Percentiles rank a stretch among this genome's conserved stretches.
These are phyloP conservation scores for Lyophyllum decastes DNA, from an alignment of 768 basidiomycete species.

Conservation along the genomic window DNA sequence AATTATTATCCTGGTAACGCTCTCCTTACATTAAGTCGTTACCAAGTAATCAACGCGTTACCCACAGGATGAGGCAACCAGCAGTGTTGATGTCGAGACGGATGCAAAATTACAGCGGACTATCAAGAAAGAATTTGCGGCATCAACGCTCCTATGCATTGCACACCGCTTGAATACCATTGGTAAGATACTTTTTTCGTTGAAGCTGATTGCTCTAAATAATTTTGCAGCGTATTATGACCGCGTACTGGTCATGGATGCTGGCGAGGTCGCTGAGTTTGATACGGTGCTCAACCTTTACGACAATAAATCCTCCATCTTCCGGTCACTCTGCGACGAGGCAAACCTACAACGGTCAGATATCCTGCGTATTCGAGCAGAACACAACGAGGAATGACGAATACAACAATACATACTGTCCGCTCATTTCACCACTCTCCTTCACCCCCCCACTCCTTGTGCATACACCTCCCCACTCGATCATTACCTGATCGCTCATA, in stretches of 20 bases:
- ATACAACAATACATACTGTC: neutral
- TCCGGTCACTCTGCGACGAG: constrained; percentile 70
- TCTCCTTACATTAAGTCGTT: neutral
- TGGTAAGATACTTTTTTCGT: constrained; percentile 26
- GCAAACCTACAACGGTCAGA: constrained; percentile 56
- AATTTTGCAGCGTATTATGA: constrained; percentile 55
- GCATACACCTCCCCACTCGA: neutral
- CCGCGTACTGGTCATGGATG: constrained; percentile 72
- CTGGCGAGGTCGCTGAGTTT: constrained; percentile 68
- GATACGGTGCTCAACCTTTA: constrained; percentile 72
- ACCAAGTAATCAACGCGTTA: no score
- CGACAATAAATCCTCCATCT: constrained; percentile 62
- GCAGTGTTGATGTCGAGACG: constrained; percentile 62
- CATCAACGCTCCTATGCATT: constrained; percentile 56
- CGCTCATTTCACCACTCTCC: neutral
- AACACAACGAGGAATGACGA: constrained; percentile 19
- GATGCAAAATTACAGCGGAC: constrained; percentile 63
- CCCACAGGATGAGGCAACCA: constrained; percentile 61
- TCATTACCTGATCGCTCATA: no score
- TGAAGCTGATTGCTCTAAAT: neutral
- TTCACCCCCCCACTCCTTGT: neutral
- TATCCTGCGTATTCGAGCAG: constrained; percentile 52
- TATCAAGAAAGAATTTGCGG: constrained; percentile 60
- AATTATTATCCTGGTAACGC: constrained; percentile 55
- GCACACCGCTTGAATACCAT: constrained; percentile 64